A percentile compares a stretch with the other conserved stretches of the same genome.
Conservation (phyloP, 768 basidiomycete genomes). For the Polyporus arcularius region DNA sequence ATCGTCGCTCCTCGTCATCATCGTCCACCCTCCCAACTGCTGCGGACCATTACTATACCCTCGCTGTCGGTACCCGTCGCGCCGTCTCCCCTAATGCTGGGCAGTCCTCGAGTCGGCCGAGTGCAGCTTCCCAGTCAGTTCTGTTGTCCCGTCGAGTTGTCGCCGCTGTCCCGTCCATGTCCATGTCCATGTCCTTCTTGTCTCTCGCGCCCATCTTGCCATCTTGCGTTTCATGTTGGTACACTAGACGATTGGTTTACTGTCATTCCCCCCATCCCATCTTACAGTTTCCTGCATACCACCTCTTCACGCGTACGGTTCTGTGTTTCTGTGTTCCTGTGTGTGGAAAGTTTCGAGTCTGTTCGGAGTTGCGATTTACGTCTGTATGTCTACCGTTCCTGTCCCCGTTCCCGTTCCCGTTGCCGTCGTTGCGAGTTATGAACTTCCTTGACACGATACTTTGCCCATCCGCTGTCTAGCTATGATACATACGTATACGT, state of each 20-base stretch:
- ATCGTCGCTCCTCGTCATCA: background rate
- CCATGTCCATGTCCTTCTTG: background rate
- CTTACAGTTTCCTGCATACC: background rate
- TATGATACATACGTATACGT: too few species aligned
- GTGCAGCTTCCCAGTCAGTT: too few species aligned
- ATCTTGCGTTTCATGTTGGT: constrained; percentile 3
- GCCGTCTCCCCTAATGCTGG: background rate
- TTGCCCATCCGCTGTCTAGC: too few species aligned
- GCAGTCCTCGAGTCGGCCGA: background rate
- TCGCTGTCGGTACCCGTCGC: background rate
- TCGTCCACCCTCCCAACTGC: background rate
- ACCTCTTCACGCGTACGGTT: background rate
- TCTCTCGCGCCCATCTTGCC: background rate
- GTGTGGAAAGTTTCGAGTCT: too few species aligned
- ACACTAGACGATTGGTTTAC: constrained; percentile 3
- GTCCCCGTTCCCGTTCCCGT: too few species aligned
- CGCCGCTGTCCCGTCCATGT: background rate
- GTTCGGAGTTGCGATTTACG: too few species aligned
- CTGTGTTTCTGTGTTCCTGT: too few species aligned
- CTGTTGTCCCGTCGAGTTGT: too few species aligned
- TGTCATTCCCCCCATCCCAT: background rate
- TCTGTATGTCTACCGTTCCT: too few species aligned
- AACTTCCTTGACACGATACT: too few species aligned
- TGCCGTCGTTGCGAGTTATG: too few species aligned
- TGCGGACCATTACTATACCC: constrained; percentile 5